phyloP scores from a whole-genome alignment of 2,329 filamentous ascomycete genomes.

The Furcasterigmium sp. region DNA sequence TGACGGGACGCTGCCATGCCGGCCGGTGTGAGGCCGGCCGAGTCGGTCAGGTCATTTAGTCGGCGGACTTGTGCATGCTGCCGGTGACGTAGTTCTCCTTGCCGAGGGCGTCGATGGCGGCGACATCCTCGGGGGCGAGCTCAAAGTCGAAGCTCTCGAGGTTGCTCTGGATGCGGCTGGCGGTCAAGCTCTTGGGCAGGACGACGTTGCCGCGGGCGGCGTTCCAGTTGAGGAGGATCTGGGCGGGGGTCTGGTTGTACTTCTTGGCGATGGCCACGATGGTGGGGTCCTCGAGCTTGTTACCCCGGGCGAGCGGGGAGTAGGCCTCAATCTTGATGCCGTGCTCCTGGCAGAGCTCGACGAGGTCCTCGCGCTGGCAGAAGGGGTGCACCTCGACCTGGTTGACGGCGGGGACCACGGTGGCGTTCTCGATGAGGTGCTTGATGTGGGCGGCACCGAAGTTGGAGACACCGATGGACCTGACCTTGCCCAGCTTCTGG shows the following conservation, averaged over 20 bases:
- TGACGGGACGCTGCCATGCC: too few species aligned
- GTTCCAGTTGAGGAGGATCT: constrained; percentile 56
- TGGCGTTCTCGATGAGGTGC: constrained; percentile 30
- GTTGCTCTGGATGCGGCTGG: constrained; percentile 55
- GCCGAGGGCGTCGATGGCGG: constrained; percentile 24
- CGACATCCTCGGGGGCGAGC: constrained; percentile 44
- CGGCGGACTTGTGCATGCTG: constrained; percentile 32
- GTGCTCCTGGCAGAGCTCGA: constrained; percentile 63
- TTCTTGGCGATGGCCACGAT: constrained; percentile 50
- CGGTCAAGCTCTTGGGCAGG: constrained; percentile 59
- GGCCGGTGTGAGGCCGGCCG: too few species aligned
- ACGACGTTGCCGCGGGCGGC: constrained; percentile 52
- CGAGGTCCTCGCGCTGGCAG: constrained; percentile 40
- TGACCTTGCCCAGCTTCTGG: constrained; percentile 32
- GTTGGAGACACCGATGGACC: constrained; percentile 36
- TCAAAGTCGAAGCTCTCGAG: constrained; percentile 58
- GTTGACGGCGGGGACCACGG: constrained; percentile 47
- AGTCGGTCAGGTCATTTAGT: too few species aligned
- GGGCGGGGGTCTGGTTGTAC: constrained; percentile 49
- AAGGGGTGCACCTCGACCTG: constrained; percentile 59
- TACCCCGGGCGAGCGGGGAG: constrained; percentile 24
- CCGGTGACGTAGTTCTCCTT: constrained; percentile 19
- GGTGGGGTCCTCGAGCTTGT: constrained; percentile 45
- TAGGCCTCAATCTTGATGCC: constrained; percentile 46
- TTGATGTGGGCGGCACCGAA: constrained; percentile 25